Percentiles rank a stretch among this genome's conserved stretches.
phyloP scores from a whole-genome alignment of 2,329 filamentous ascomycete genomes.

The Calonectria hawksworthii region DNA sequence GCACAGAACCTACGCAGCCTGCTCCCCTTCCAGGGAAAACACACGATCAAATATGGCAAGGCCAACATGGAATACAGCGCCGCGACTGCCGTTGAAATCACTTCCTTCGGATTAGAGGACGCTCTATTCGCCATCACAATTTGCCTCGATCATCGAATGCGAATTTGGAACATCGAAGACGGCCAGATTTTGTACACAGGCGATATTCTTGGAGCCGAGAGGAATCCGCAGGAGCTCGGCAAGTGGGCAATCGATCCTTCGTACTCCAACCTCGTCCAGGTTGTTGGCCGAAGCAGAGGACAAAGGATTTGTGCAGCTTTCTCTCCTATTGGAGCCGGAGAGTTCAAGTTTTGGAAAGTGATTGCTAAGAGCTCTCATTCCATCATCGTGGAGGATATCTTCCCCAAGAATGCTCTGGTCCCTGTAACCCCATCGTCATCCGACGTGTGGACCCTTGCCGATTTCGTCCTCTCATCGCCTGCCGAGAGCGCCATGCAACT shows the following conservation, averaged over 20 bases:
- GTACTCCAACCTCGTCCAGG: constrained; percentile 81
- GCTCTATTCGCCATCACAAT: constrained; percentile 79
- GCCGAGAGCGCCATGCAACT: constrained; percentile 70
- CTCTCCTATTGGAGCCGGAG: constrained; percentile 87
- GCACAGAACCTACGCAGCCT: constrained; percentile 75
- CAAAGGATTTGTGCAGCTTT: constrained; percentile 80
- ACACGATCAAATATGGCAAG: constrained; percentile 74
- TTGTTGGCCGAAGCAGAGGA: constrained; percentile 72
- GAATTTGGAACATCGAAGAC: constrained; percentile 89
- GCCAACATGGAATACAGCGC: constrained; percentile 76
- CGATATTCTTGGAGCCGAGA: constrained; percentile 80
- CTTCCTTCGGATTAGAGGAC: constrained; percentile 64
- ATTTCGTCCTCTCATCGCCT: constrained; percentile 76
- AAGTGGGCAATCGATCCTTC: constrained; percentile 85
- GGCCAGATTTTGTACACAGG: constrained; percentile 82
- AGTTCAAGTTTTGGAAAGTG: constrained; percentile 95
- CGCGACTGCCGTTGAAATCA: constrained; percentile 73
- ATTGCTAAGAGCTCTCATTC: constrained; percentile 75
- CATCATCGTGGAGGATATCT: constrained; percentile 79
- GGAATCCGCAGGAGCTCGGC: constrained; percentile 76
- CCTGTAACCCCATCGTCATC: constrained; percentile 79
- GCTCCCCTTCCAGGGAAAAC: constrained; percentile 75
- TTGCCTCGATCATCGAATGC: constrained; percentile 88
- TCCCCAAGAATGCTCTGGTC: constrained; percentile 70
- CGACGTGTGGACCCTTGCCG: constrained; percentile 84